phyloP scores from a whole-genome alignment of 2,329 filamentous ascomycete species.

The Pseudogymnoascus sp. region DNA sequence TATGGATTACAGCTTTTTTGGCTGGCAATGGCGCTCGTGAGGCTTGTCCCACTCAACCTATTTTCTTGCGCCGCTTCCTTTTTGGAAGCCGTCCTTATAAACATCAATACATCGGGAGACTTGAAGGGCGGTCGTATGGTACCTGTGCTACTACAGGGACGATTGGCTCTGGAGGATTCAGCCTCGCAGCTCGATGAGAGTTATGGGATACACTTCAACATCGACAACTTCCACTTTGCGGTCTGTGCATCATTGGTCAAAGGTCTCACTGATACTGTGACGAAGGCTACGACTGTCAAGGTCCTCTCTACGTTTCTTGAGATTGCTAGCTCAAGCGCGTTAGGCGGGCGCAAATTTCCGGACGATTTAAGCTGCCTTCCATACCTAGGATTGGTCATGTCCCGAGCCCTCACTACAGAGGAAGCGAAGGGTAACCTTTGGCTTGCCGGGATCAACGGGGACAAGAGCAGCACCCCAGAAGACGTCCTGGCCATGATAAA shows the following conservation, averaged over 20 bases:
- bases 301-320: slow-evolving; percentile 55
- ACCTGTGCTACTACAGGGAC: slow-evolving; percentile 50
- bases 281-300: slow-evolving; percentile 48
- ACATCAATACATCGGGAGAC: slow-evolving; percentile 53
- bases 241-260: slow-evolving; percentile 56
- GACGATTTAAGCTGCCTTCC: slow-evolving; percentile 32
- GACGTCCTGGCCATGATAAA: slow-evolving; percentile 35
- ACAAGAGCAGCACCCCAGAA: slow-evolving; percentile 33
- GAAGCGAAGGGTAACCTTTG: slow-evolving; percentile 56
- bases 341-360: slow-evolving; percentile 20
- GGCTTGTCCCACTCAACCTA: slow-evolving; percentile 51
- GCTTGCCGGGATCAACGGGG: slow-evolving; percentile 46
- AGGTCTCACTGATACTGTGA: slow-evolving; percentile 54
- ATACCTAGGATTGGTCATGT: slow-evolving; percentile 52
- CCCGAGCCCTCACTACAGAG: slow-evolving; percentile 46
- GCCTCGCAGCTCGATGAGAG: slow-evolving; percentile 53
- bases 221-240: slow-evolving; percentile 58
- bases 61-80: slow-evolving; percentile 60
- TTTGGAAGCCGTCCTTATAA: slow-evolving; percentile 54
- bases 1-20: slow-evolving; percentile 64
- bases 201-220: slow-evolving; percentile 56
- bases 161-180: slow-evolving; percentile 52
- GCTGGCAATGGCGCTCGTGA: slow-evolving; percentile 57
- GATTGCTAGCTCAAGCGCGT: slow-evolving; percentile 32
- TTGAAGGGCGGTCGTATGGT: slow-evolving; percentile 52